These are phyloP conservation scores for Geranomyces variabilis DNA, from an alignment of 192 early-diverging fungal species.

Conservation along the genomic window DNA sequence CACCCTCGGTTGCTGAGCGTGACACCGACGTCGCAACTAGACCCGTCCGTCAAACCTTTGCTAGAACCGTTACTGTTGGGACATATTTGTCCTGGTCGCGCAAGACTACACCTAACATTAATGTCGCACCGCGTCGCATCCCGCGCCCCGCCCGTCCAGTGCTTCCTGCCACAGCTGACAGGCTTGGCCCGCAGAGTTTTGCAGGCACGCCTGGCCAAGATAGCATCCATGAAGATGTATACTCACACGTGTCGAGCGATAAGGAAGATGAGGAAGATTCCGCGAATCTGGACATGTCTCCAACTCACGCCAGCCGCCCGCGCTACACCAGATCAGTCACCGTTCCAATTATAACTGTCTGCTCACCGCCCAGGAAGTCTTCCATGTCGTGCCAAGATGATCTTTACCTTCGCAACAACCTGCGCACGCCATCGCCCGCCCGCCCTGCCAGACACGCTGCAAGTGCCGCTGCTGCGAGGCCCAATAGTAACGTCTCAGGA, in stretches of 20 bases:
- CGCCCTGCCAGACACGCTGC: conserved; percentile 8
- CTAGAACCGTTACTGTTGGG: background rate
- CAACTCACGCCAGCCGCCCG: background rate
- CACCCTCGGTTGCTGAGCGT: too few relatives aligned
- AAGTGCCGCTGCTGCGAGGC: background rate
- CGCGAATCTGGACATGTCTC: background rate
- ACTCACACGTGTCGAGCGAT: background rate
- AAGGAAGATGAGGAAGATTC: background rate
- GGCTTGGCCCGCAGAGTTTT: too few relatives aligned
- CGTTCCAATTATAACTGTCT: conserved; percentile 9
- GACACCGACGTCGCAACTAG: too few relatives aligned
- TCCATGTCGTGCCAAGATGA: conserved; percentile 1
- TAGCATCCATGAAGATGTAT: too few relatives aligned
- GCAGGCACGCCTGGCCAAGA: too few relatives aligned
- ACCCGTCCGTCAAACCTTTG: background rate
- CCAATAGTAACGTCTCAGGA: background rate
- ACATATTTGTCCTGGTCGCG: background rate
- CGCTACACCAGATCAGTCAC: background rate
- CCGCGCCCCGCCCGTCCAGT: too few relatives aligned
- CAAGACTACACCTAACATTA: background rate
- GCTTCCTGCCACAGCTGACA: too few relatives aligned
- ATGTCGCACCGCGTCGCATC: too few relatives aligned
- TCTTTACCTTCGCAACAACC: background rate
- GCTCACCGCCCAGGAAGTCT: background rate
- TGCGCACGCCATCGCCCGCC: conserved; percentile 25